Conservation (phyloP, 2,329 filamentous ascomycete species). For the Pseudogymnoascus sp. region DNA sequence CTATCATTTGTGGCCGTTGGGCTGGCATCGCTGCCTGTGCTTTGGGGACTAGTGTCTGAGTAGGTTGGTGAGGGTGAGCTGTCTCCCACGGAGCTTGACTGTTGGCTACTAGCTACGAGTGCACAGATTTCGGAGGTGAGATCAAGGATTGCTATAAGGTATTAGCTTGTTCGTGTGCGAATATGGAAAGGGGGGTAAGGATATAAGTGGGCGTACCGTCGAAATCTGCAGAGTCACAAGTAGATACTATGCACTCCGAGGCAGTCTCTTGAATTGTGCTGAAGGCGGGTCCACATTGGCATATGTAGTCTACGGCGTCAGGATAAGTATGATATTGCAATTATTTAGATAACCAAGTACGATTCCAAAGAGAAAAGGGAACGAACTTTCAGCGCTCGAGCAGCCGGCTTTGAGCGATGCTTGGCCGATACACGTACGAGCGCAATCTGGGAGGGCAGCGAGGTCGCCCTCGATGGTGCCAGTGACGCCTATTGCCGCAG, state of each 20-base stretch:
- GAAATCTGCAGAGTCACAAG: not conserved
- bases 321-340: not conserved
- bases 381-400: not conserved
- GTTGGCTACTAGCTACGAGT: not conserved
- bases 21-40: not conserved
- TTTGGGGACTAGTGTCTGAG: not conserved
- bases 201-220: not conserved
- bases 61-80: not conserved
- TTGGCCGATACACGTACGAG: not conserved
- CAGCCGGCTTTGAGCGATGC: not conserved
- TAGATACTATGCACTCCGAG: not conserved
- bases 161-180: not conserved
- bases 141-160: not conserved
- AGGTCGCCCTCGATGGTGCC: not conserved
- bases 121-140: not conserved
- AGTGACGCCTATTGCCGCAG: not conserved
- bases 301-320: not conserved
- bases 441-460: not conserved
- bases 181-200: not conserved
- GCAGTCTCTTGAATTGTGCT: not conserved
- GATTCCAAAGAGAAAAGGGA: not conserved
- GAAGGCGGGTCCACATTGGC: not conserved
- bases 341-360: not conserved
- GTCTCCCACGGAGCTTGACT: not conserved
- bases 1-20: not conserved